These are phyloP conservation scores for Boletus coccyginus DNA, from an alignment of 768 basidiomycete genomes.

Conservation along the genomic window DNA sequence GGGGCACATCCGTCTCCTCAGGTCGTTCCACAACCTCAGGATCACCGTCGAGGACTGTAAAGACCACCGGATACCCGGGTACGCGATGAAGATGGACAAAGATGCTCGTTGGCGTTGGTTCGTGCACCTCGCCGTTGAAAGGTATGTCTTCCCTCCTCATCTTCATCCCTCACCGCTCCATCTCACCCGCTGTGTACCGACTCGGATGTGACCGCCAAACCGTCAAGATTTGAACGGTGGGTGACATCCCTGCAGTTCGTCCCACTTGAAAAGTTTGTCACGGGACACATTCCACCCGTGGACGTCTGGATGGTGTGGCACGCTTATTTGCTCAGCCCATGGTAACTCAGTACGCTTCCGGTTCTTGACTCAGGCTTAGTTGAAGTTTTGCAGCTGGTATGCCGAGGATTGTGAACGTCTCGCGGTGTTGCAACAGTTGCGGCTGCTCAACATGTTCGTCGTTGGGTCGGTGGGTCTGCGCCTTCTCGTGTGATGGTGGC, in stretches of 20 bases:
- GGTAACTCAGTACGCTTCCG: constrained; percentile 17
- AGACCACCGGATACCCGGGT: constrained; percentile 27
- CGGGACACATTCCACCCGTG: constrained; percentile 31
- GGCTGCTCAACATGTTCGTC: constrained; percentile 26
- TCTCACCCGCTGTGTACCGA: neutral
- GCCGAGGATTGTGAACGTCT: constrained; percentile 34
- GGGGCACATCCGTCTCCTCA: constrained; percentile 34
- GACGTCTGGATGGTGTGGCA: constrained; percentile 46
- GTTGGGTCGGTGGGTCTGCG: constrained; percentile 27
- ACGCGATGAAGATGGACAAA: constrained; percentile 23
- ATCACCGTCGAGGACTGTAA: constrained; percentile 27
- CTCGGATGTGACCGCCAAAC: neutral
- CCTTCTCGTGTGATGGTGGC: neutral
- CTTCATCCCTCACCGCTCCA: neutral
- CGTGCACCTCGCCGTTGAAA: constrained; percentile 37
- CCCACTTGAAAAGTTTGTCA: constrained; percentile 26
- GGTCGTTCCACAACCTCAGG: constrained; percentile 31
- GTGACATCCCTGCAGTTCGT: constrained; percentile 22
- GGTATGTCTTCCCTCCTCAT: constrained; percentile 21
- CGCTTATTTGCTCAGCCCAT: constrained; percentile 39
- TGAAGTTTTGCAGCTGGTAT: constrained; percentile 25
- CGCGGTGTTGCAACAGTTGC: constrained; percentile 20
- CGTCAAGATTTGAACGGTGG: constrained; percentile 37
- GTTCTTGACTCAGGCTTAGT: neutral
- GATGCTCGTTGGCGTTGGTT: constrained; percentile 40